Base-by-base conservation (phyloP, 148 eudicot genomes). In the Amaranthus palmeri region DNA sequence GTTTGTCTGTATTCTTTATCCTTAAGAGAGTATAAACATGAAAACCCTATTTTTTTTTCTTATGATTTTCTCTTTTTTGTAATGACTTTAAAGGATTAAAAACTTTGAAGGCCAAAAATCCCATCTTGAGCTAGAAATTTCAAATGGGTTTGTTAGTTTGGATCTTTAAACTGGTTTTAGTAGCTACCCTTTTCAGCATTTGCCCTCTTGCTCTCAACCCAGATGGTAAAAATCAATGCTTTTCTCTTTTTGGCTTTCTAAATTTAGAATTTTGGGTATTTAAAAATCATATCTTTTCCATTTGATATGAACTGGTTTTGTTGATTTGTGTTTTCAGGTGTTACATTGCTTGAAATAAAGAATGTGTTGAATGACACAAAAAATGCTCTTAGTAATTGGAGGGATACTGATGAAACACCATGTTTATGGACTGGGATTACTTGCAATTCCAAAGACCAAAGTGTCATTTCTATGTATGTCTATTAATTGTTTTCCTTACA, bases 361-460 rank as follows among this genome's bases (percentile, higher is more conserved):
- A 81, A 57, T 69, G 71, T 79, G 61, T 80, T 95, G 76, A 91
- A 95, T 84, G 98, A 91, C 75, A 91, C 83, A 51, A 86, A 76
- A 15, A 84, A 85, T 78, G 76, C 59, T 77, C 85, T 95, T 44
- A 83, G 85, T 80, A 83, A 83, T 69, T 95, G 98, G 98, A 88
- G 69, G 17, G 88, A 85, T 72, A 77, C 81, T 74, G 97, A 95
- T 83, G 87, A 79, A 65, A 74, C 92, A 55, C 98, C 98, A 17
- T 95, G 98, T 65, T 46, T 79, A 13, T 95, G 98, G 98, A 91
- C 83, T 84, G 98, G 98, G 52, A 81, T 95, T 77, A 77, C 96
- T 69, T 95, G 98, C 79, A 67, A 82, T 69, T 82, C 88, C 2
- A 67, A 81, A 47, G 93, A 86, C 77, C 84, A 84, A 69, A 84